Evolutionary conservation across 768 basidiomycete species (phyloP).

Genomic region (Galerina sulciceps): DNA sequence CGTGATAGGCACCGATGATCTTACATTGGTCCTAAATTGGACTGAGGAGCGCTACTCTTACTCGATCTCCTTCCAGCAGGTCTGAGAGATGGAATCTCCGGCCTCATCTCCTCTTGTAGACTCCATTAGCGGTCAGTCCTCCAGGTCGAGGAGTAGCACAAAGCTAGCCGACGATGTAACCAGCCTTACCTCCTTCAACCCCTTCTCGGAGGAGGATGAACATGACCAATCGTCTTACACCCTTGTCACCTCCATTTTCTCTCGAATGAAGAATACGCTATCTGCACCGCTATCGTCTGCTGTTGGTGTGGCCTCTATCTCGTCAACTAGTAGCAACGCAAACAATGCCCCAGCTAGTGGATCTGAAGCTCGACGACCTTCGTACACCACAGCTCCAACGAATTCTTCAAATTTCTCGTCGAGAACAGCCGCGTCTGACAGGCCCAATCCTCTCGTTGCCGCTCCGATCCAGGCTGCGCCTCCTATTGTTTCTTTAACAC

Average conservation of each 20-base stretch:
- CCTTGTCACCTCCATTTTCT: slow-evolving; percentile 79
- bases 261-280: slow-evolving; percentile 80
- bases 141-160: slow-evolving; percentile 66
- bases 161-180: slow-evolving; percentile 65
- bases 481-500: slow-evolving; percentile 84
- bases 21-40: no score
- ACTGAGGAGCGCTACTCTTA: not conserved
- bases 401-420: slow-evolving; percentile 52
- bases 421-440: slow-evolving; percentile 53
- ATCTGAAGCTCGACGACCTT: slow-evolving; percentile 64
- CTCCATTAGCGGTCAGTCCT: slow-evolving; percentile 46
- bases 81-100: slow-evolving; percentile 30
- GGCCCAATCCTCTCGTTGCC: slow-evolving; percentile 59
- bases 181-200: slow-evolving; percentile 86
- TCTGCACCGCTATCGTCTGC: slow-evolving; percentile 66
- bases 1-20: not conserved
- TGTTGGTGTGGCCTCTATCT: slow-evolving; percentile 41
- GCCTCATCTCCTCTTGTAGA: slow-evolving; percentile 38
- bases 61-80: slow-evolving; percentile 12
- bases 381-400: slow-evolving; percentile 47
- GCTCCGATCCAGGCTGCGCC: slow-evolving; percentile 69
- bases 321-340: slow-evolving; percentile 32
- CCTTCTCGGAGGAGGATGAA: slow-evolving; percentile 92
- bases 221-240: slow-evolving; percentile 88
- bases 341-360: slow-evolving; percentile 32